Evolutionary conservation across 495 filamentous ascomycete genomes (phyloP).

Genomic region (Letharia columbiana): DNA sequence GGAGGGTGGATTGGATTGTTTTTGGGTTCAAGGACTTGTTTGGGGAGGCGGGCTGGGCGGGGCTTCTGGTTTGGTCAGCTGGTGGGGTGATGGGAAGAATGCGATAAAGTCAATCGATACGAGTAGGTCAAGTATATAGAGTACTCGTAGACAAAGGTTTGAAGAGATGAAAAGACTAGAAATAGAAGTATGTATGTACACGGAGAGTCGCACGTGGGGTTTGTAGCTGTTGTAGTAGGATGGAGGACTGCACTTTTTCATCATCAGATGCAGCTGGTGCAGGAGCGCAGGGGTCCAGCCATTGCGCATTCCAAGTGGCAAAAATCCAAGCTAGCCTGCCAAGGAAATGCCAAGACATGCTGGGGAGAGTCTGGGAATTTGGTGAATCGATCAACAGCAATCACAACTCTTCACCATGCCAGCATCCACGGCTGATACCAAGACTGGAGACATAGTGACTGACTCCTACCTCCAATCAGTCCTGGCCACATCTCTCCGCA

Average conservation of each 20-base stretch:
- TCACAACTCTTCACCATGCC: constrained; percentile 8
- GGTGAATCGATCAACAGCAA: not conserved
- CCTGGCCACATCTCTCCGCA: constrained; percentile 57
- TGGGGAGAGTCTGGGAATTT: not conserved
- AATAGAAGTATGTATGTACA: not conserved
- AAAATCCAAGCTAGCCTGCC: not conserved
- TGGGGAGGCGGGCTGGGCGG: not conserved
- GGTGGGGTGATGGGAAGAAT: not conserved
- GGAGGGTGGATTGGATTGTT: not conserved
- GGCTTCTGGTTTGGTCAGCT: not conserved
- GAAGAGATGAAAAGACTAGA: not conserved
- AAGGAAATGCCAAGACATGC: not conserved
- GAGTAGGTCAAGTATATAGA: not conserved
- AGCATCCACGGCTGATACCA: constrained; percentile 32
- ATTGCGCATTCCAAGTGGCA: not conserved
- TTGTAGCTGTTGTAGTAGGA: not conserved
- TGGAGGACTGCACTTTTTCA: not conserved
- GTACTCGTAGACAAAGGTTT: too few species aligned
- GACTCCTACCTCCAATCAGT: constrained; percentile 64
- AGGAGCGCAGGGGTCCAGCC: not conserved
- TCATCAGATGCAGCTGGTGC: not conserved
- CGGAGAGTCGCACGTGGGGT: not conserved
- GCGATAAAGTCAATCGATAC: not conserved
- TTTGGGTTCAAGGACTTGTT: not conserved
- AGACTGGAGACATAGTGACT: constrained; percentile 53